phyloP scores from a whole-genome alignment of 2,329 filamentous ascomycete species.

The Colletotrichum ledebouriae region DNA sequence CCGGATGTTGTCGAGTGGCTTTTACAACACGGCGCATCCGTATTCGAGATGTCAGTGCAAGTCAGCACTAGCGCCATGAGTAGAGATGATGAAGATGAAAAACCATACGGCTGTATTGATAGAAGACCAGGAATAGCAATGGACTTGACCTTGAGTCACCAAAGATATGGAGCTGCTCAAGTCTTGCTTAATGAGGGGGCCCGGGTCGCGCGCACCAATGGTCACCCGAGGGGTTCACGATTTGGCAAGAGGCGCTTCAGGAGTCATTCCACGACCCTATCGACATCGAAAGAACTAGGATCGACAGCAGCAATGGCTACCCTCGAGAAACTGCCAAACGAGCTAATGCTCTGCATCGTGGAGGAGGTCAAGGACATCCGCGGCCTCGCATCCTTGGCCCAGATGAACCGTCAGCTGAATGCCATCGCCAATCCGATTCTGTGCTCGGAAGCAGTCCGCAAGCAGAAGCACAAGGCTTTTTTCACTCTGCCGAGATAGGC shows the following conservation, averaged over 20 bases:
- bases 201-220: too few relatives aligned
- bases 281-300: too few relatives aligned
- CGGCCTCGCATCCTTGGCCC: constrained; percentile 16
- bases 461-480: neutral
- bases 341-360: neutral
- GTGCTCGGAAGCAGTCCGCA: neutral
- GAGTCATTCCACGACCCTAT: too few relatives aligned
- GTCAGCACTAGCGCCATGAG: too few relatives aligned
- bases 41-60: neutral
- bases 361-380: neutral
- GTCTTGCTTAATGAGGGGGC: too few relatives aligned
- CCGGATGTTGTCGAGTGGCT: constrained; percentile 8
- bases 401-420: constrained; percentile 8
- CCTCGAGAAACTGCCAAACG: neutral
- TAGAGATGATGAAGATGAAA: too few relatives aligned
- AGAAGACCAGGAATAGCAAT: too few relatives aligned
- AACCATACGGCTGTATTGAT: too few relatives aligned
- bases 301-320: neutral
- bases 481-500: constrained; percentile 6
- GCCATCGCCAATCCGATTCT: neutral
- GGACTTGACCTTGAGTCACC: too few relatives aligned
- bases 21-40: neutral
- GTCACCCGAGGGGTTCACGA: too few relatives aligned
- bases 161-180: too few relatives aligned
- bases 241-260: too few relatives aligned